phyloP scores from a whole-genome alignment of 345 rosid species.

The Euphorbia lathyris region DNA sequence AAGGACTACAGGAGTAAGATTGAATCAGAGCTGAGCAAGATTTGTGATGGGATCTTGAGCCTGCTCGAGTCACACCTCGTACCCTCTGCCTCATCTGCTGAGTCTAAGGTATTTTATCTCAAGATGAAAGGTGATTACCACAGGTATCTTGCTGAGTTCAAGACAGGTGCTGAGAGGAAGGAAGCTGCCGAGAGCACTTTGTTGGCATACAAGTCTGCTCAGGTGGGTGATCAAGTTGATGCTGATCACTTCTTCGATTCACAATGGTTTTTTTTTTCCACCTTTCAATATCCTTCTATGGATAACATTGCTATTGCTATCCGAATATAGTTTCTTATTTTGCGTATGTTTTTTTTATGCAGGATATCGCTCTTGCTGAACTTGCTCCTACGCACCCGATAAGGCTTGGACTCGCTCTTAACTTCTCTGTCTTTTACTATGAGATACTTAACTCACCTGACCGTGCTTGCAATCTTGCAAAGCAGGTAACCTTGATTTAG shows the following conservation, averaged over 20 bases:
- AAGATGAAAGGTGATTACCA: conserved; percentile 99
- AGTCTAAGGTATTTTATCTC: conserved; percentile 93
- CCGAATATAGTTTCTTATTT: conserved; percentile 1
- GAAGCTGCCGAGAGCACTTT: conserved; percentile 98
- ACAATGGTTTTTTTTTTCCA: background rate
- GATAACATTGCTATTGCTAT: background rate
- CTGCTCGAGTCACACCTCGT: conserved; percentile 86
- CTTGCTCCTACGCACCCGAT: conserved; percentile 95
- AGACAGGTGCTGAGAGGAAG: conserved; percentile 90
- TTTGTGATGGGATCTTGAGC: conserved; percentile 80
- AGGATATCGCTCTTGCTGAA: conserved; percentile 93
- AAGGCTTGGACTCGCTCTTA: conserved; percentile 94
- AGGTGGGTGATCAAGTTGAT: conserved; percentile 38
- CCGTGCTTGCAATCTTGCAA: conserved; percentile 93
- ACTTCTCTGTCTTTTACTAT: conserved; percentile 97
- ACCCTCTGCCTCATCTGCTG: conserved; percentile 79
- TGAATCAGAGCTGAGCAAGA: conserved; percentile 83
- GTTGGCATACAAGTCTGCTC: conserved; percentile 93
- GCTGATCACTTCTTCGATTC: background rate
- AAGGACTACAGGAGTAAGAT: conserved; percentile 91
- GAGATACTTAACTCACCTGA: conserved; percentile 99
- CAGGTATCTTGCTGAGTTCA: conserved; percentile 92
- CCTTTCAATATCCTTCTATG: background rate
- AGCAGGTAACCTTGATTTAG: conserved; percentile 49
- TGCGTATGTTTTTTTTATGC: conserved; percentile 15